Base-by-base conservation (phyloP, 805 yeast genomes). In the Candida quercuum region DNA sequence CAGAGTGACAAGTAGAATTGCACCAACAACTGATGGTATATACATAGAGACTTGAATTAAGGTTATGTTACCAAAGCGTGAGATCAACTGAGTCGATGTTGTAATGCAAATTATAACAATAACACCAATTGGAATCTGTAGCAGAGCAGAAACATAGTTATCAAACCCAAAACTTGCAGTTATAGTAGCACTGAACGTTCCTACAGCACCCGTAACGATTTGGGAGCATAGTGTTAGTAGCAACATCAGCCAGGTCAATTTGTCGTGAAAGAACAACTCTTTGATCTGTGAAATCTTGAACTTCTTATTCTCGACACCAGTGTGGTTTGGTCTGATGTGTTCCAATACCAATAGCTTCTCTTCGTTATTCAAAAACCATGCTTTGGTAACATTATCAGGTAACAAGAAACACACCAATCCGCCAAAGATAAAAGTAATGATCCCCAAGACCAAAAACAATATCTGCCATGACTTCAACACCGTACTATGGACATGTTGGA, bases 101-200 rank as follows among this genome's bases (percentile, higher is more conserved):
- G 68, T 39, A 22, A 69, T 68, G 26, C 69, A 60, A n/a, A 64
- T 44, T 21, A 64, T 69, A 0, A 71, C 62, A 12, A 72, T 66
- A 7, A 50, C 65, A 44, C 82, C 81, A 28, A 71, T 64, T 3
- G 82, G 81, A 54, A 74, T 59, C 51, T 74, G 79, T 47, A 71
- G 55, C 19, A 72, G 49, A 0, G 76, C 71, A 7, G 75, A 63
- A 28, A 62, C 45, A 18, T 18, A 29, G 11, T 29, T 29, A 19
- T 29, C 32, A 29, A 29, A 29, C 14, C 32, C 32, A 29, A 29
- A 29, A 18, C 14, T 29, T 5, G 23, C 23, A 1, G 71, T 58
- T 6, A 62, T 60, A 6, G 59, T 39, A 15, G 68, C 38, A 24
- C 69, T 68, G 26, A 69, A 60, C 13, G 63, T 44, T 22, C 64